A percentile compares a stretch with the other conserved stretches of the same genome.
Evolutionary conservation across 257 asterid genomes (phyloP).

Genomic region (Catharanthus roseus): DNA sequence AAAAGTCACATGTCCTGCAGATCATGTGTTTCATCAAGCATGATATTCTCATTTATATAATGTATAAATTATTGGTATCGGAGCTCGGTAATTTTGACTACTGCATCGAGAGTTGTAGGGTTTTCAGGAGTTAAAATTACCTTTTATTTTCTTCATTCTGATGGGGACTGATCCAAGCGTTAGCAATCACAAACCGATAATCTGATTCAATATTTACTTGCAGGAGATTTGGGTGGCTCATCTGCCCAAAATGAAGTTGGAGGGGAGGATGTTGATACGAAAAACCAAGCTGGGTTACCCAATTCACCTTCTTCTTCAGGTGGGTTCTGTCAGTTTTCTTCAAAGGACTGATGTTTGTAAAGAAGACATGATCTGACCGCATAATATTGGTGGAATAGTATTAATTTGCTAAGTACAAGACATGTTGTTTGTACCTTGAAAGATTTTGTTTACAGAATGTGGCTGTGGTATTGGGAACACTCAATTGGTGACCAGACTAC

Average conservation of each 20-base stretch:
- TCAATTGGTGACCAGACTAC: constrained; percentile 69
- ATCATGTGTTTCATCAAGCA: too few species aligned
- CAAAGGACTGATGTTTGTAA: constrained; percentile 98
- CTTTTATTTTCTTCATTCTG: not conserved
- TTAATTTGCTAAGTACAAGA: constrained; percentile 63
- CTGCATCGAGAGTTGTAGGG: not conserved
- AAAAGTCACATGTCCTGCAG: too few species aligned
- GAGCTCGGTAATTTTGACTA: not conserved
- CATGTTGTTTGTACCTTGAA: constrained; percentile 67
- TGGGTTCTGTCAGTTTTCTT: constrained; percentile 99
- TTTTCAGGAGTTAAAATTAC: not conserved
- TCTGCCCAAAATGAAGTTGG: constrained; percentile 61
- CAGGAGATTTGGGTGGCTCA: constrained; percentile 83
- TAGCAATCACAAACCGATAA: not conserved
- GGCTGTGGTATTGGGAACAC: constrained; percentile 96
- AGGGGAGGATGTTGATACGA: constrained; percentile 57
- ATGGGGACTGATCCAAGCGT: not conserved
- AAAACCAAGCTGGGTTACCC: constrained; percentile 62
- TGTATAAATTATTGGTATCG: not conserved
- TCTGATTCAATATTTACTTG: constrained; percentile 8
- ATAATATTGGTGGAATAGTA: constrained; percentile 72
- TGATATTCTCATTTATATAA: too few species aligned
- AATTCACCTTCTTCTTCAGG: constrained; percentile 96
- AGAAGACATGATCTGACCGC: constrained; percentile 95
- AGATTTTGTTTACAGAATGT: constrained; percentile 65